Evolutionary conservation across 331 rosid genomes (phyloP), one percentile per base, ranked within the genome.

Genomic region (Spiraea crenata): DNA sequence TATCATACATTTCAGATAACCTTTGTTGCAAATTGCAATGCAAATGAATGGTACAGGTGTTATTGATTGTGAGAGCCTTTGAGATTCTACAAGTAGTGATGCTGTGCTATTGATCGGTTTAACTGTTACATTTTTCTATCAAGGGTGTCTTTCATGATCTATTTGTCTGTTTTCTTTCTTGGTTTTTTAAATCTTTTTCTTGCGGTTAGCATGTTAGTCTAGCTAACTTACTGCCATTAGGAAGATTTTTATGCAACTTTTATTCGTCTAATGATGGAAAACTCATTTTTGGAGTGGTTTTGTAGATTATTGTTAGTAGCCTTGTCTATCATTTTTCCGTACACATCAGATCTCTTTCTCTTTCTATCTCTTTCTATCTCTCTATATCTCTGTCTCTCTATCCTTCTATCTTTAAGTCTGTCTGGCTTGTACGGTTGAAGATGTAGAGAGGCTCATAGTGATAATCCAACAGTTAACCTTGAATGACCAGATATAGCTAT

Each of bases 401-500:
- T 34, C 14, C 44, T 6, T 20, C 6, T 25, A 17, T 46, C 12
- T 25, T 39, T 6, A 11, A 7, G 0, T n/a, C n/a, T 16, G 0
- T 9, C 6, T 38, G 45, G 44, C 13, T 50, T 16, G 16, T 52
- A 56, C 20, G 9, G 73, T 11, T 68, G 61, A 72, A 62, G 52
- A 14, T 72, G 76, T 61, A 35, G 17, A 35, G 42, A 40, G 69
- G 61, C 44, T 61, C 51, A 5, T 46, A 48, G 37, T 49, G 52
- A 40, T 38, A 72, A 72, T 61, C 16, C 62, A 9, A 7, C n/a
- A 40, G 54, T 17, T 38, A 0, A 17, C 76, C 20, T 25, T 55
- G 16, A 46, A 60, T 61, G 69, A 72, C 61, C 76, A 19, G 51
- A 38, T 38, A 44, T 51, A 51, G 72, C 72, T 51, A 67, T 67